Conservation (phyloP, 2,329 filamentous ascomycete species). For the Rosellinia necatrix region DNA sequence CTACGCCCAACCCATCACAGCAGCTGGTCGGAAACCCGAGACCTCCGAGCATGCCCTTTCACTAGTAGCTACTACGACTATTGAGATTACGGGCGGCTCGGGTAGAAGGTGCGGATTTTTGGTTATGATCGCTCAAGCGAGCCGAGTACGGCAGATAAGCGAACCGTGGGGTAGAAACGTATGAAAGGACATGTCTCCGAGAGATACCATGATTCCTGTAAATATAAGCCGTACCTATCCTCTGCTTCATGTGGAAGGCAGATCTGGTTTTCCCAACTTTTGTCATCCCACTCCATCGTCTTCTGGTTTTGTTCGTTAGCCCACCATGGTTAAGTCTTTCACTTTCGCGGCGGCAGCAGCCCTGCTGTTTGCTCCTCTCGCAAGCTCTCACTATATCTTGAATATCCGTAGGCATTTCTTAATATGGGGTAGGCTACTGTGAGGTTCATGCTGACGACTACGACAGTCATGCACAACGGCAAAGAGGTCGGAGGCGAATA, state of each 20-base stretch:
- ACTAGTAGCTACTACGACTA: background rate
- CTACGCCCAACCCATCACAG: slow-evolving; percentile 3
- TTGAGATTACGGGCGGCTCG: slow-evolving; percentile 12
- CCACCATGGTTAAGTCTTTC: slow-evolving; percentile 31
- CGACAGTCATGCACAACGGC: slow-evolving; percentile 43
- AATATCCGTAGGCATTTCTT: slow-evolving; percentile 36
- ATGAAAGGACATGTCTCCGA: too few species aligned
- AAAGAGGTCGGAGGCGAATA: slow-evolving; percentile 47
- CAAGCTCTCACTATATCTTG: slow-evolving; percentile 43
- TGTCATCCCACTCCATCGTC: background rate
- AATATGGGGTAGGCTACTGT: background rate
- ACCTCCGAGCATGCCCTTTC: slow-evolving; percentile 18
- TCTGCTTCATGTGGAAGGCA: slow-evolving; percentile 3
- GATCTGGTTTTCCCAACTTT: background rate
- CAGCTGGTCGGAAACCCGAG: slow-evolving; percentile 11
- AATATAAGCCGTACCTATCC: slow-evolving; percentile 9
- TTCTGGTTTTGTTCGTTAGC: slow-evolving; percentile 1
- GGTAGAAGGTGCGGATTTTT: slow-evolving; percentile 8
- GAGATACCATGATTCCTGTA: slow-evolving; percentile 19
- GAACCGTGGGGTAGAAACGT: slow-evolving; percentile 1
- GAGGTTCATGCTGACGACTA: background rate
- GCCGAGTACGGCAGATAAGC: background rate
- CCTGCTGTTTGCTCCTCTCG: slow-evolving; percentile 33
- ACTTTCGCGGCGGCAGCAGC: slow-evolving; percentile 30
- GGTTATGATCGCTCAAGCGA: slow-evolving; percentile 7